Conservation (phyloP, 1,284 basidiomycete species). For the Takashimella tepidaria region DNA sequence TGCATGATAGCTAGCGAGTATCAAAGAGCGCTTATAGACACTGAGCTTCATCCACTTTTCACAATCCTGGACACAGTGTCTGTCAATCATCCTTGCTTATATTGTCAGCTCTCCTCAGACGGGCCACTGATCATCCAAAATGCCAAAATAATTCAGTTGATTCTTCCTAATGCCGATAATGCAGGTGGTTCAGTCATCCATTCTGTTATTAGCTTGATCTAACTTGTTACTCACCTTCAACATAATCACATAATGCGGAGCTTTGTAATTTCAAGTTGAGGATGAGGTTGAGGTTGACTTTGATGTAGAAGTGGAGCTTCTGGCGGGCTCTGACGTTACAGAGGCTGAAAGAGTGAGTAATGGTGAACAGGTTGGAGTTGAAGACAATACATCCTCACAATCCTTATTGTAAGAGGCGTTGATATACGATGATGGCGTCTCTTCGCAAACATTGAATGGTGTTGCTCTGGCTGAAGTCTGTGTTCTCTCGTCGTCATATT, state of each 20-base stretch:
- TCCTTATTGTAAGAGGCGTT: too few species aligned
- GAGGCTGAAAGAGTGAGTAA: not conserved
- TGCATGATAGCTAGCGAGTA: conserved; percentile 46
- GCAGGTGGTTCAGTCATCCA: conserved; percentile 31
- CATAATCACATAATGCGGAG: conserved; percentile 45
- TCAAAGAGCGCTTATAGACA: conserved; percentile 23
- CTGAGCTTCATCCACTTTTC: conserved; percentile 38
- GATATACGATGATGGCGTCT: not conserved
- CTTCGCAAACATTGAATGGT: not conserved
- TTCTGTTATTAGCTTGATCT: conserved; percentile 8
- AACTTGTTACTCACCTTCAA: conserved; percentile 37
- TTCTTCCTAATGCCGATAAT: conserved; percentile 27
- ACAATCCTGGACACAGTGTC: conserved; percentile 23
- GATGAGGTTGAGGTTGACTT: not conserved
- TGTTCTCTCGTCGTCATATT: too few species aligned
- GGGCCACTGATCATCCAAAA: conserved; percentile 49
- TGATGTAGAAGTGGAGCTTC: not conserved
- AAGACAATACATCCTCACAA: not conserved
- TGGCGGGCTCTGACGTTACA: too few species aligned
- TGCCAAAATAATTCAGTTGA: conserved; percentile 50
- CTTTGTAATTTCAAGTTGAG: conserved; percentile 14
- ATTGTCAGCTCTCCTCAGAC: conserved; percentile 30
- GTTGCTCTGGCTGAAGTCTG: not conserved
- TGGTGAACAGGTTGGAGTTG: not conserved
- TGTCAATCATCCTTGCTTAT: not conserved